Percentiles rank a stretch among this genome's conserved stretches.
Evolutionary conservation across 495 filamentous ascomycete species (phyloP).

Genomic region (Neurospora hispaniola): DNA sequence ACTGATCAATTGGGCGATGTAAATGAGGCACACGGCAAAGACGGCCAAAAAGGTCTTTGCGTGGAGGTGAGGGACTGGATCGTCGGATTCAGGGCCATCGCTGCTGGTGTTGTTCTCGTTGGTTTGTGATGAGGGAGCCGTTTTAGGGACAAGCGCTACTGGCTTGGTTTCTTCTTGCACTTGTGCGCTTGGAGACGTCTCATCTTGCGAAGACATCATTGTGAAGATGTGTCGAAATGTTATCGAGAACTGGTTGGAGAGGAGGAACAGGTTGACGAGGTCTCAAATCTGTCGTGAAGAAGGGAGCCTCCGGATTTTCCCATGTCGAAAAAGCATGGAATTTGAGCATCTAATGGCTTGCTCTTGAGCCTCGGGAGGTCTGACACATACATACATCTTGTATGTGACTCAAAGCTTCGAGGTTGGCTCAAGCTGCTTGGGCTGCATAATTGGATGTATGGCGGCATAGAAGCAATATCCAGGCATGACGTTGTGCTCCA

Average conservation of each 20-base stretch:
- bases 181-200: not conserved
- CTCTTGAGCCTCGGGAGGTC: not conserved
- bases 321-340: not conserved
- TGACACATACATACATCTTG: not conserved
- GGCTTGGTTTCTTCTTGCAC: not conserved
- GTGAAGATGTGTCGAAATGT: not conserved
- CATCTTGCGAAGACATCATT: not conserved
- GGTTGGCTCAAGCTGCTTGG: not conserved
- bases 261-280: not conserved
- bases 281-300: no score
- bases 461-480: not conserved
- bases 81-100: not conserved
- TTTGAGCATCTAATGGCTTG: not conserved
- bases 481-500: not conserved
- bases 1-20: conserved; percentile 20
- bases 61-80: conserved; percentile 18
- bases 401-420: not conserved
- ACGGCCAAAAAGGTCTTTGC: conserved; percentile 22
- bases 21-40: conserved; percentile 24
- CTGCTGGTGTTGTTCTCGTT: not conserved
- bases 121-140: not conserved
- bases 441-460: not conserved
- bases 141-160: not conserved
- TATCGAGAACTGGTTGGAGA: not conserved
- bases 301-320: no score